These are phyloP conservation scores for Neocucurbitaria cava DNA, from an alignment of 2,329 filamentous ascomycete genomes.

Conservation along the genomic window DNA sequence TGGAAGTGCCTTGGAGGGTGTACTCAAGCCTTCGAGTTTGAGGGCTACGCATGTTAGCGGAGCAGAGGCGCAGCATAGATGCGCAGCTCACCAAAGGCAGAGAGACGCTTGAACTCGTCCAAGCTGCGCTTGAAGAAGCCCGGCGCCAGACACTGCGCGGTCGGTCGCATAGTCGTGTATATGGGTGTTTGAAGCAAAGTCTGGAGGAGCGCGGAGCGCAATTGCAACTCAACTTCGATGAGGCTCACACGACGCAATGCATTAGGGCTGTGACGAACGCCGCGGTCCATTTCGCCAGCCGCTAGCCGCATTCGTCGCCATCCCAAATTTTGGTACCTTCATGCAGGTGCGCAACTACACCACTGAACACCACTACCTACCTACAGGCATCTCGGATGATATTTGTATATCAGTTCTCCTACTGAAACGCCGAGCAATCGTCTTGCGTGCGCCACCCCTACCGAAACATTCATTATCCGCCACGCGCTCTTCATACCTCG, in stretches of 20 bases:
- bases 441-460: constrained; percentile 5
- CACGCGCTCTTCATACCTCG: constrained; percentile 23
- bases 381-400: constrained; percentile 5
- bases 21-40: constrained; percentile 72
- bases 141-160: constrained; percentile 45
- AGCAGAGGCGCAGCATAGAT: constrained; percentile 24
- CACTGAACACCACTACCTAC: constrained; percentile 5
- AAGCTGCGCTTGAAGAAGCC: constrained; percentile 66
- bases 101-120: constrained; percentile 65
- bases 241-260: constrained; percentile 12
- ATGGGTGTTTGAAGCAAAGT: neutral
- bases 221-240: constrained; percentile 10
- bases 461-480: constrained; percentile 4
- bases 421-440: neutral
- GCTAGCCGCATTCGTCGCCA: constrained; percentile 25
- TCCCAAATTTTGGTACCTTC: constrained; percentile 25
- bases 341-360: neutral
- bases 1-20: constrained; percentile 67
- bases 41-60: constrained; percentile 60
- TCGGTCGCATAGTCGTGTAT: constrained; percentile 44
- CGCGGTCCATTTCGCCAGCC: constrained; percentile 18
- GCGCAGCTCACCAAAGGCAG: constrained; percentile 58
- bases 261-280: constrained; percentile 22
- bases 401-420: neutral
- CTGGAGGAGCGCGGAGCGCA: constrained; percentile 6